These are phyloP conservation scores for Citeromyces siamensis DNA, from an alignment of 1,139 yeast species.

Conservation along the genomic window DNA sequence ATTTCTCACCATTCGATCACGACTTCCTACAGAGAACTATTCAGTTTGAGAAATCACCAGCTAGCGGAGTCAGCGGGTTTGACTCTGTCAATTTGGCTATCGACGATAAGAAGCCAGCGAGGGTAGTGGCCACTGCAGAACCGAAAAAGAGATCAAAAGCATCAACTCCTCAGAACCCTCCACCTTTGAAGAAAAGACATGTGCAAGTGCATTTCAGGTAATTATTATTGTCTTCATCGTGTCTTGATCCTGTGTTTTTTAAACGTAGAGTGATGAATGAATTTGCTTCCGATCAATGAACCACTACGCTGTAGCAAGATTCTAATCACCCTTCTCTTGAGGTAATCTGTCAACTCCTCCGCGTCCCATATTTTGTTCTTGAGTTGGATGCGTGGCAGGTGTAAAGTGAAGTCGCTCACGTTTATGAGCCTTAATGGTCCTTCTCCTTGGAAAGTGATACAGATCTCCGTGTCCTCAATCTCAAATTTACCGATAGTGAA, in stretches of 20 bases:
- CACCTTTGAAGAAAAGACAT: slow-evolving; percentile 14
- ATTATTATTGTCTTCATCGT: neutral
- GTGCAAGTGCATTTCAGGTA: slow-evolving; percentile 17
- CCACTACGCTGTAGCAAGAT: slow-evolving; percentile 48
- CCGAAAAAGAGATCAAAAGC: slow-evolving; percentile 14
- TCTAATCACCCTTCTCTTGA: slow-evolving; percentile 38
- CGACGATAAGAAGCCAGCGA: slow-evolving; percentile 28
- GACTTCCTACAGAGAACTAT: slow-evolving; percentile 38
- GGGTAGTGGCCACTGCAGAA: slow-evolving; percentile 23
- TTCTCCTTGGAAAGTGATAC: slow-evolving; percentile 45
- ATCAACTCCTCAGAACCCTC: slow-evolving; percentile 12
- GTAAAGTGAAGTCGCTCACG: slow-evolving; percentile 43
- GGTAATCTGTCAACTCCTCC: slow-evolving; percentile 36
- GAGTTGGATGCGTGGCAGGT: slow-evolving; percentile 39
- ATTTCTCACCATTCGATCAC: slow-evolving; percentile 28
- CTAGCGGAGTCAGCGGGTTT: slow-evolving; percentile 71
- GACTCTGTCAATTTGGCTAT: slow-evolving; percentile 59
- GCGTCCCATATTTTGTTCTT: slow-evolving; percentile 36
- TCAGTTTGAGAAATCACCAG: slow-evolving; percentile 55
- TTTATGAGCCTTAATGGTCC: slow-evolving; percentile 48
- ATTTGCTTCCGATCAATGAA: slow-evolving; percentile 40
- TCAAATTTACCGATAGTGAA: slow-evolving; percentile 39
- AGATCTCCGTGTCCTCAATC: slow-evolving; percentile 32
- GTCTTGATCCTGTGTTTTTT: neutral
- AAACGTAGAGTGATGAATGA: slow-evolving; percentile 14